Base-by-base conservation (phyloP, 305 asterid genomes). In the Rubia tinctorum region DNA sequence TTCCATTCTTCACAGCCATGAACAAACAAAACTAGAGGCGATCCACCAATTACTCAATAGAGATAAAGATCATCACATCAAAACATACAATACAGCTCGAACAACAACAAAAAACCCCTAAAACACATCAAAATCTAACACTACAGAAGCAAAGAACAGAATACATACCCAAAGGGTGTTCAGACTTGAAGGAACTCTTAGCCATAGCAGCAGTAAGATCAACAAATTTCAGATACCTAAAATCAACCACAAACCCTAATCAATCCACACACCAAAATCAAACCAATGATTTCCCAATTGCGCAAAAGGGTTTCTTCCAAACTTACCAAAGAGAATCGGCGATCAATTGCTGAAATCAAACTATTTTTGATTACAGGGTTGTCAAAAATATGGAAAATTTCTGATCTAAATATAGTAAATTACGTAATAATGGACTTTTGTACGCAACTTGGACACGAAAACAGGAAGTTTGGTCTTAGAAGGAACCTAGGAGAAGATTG, bases 101-200 rank as follows among this genome's bases (percentile, higher is more conserved):
- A 60, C 66, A 22, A 10, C 66, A 58, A 58, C 66, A 22, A 25
- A 12, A 59, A 62, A 17, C 5, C 58, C 62, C 15, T 11, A 2
- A 27, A 34, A 59, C 9, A 53, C 8, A 53, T 53, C 59, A 18
- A 53, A 53, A 53, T 53, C 23, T 2, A 55, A 18, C 37, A 22
- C 64, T 58, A 10, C 20, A 44, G 0, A 47, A 62, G 4, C 23
- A 49, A 27, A 22, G 8, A 56, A 12, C 7, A 23, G 20, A 44
- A 71, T 20, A 51, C 58, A 34, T 73, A 92, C 98, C 98, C n/a
- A 90, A 84, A 66, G 98, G 90, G 63, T 89, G 90, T 75, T 90
- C 89, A 82, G 84, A 71, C 88, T 89, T 89, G 88, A 92, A 90
- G 64, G 88, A 83, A 83, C 88, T 88, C 72, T 86, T 89, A 22